Base-by-base conservation (phyloP, 352 stramenopile species). In the Globisporangium solare region DNA sequence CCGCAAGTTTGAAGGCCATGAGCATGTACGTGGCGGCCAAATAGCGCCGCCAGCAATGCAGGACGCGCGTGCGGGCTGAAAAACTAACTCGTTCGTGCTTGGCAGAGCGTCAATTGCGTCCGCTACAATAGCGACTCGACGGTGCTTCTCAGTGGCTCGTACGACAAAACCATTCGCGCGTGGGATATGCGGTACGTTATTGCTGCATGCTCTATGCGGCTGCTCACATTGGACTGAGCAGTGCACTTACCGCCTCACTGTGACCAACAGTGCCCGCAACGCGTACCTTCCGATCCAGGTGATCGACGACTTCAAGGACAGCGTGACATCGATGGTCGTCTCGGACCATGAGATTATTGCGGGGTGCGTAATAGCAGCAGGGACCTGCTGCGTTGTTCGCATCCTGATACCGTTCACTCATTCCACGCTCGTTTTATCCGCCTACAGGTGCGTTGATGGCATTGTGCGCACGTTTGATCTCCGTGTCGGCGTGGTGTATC, bases 1-100 rank as follows among this genome's bases (percentile, higher is more conserved):
- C n/a, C 79, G 86, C 64, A 94, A 95, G 69, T 88, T 96, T 52
- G 83, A 94, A 70, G 85, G 84, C 47, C 88, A 96, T 57, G 69
- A 79, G 15, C 79, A 93, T 58, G 83, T 90, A 69, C 42, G 61
- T 63, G 24, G 55, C 10, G 27, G 27, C 5, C 27, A 35, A 35
- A 35, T 35, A 35, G 27, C n/a, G n/a, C n/a, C n/a, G n/a, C n/a
- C n/a, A n/a, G 27, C 27, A 35, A 35, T 35, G 4, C 27, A 1
- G 27, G n/a, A n/a, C n/a, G n/a, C n/a, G n/a, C n/a, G n/a, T n/a
- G 27, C 7, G 27, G 27, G 6, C 5, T 35, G 27, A 6, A n/a
- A n/a, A n/a, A 35, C 27, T 35, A 35, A 35, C 27, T 35, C 10
- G 27, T 35, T 35, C 0, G 4, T 35, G 10, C 27, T 11, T 35